Percentiles rank a stretch among this genome's conserved stretches.
Evolutionary conservation across 306 rosid species (phyloP).

Genomic region (Clitoria ternatea): DNA sequence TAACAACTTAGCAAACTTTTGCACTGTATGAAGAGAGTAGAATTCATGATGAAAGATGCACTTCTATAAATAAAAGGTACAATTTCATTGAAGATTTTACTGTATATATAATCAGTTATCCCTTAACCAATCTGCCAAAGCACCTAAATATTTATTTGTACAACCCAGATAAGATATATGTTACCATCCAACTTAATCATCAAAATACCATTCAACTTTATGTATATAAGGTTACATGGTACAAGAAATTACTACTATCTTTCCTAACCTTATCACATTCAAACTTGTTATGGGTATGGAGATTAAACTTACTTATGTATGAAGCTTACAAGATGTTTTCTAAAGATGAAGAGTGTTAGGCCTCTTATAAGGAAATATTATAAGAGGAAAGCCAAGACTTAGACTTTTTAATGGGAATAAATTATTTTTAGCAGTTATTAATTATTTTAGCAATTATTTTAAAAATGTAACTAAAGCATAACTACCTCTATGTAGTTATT

Average conservation of each 20-base stretch:
- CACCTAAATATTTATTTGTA: background rate
- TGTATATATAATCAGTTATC: background rate
- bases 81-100: background rate
- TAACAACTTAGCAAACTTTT: background rate
- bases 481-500: no score
- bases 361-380: no score
- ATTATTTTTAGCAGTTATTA: no score
- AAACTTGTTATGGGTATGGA: background rate
- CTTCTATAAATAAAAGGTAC: background rate
- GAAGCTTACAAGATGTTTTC: conserved; percentile 39
- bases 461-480: no score
- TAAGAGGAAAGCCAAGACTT: no score
- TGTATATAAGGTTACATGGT: conserved; percentile 14
- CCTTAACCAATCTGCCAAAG: background rate
- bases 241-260: background rate
- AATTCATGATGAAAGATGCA: background rate
- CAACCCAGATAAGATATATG: background rate
- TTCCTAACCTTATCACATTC: background rate
- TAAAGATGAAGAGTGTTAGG: conserved; percentile 36
- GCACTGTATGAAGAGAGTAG: background rate
- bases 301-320: background rate
- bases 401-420: no score
- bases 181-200: background rate
- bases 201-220: background rate
- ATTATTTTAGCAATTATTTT: no score